phyloP scores from a whole-genome alignment of 1,284 basidiomycete genomes.

The Kwoniella shivajii region DNA sequence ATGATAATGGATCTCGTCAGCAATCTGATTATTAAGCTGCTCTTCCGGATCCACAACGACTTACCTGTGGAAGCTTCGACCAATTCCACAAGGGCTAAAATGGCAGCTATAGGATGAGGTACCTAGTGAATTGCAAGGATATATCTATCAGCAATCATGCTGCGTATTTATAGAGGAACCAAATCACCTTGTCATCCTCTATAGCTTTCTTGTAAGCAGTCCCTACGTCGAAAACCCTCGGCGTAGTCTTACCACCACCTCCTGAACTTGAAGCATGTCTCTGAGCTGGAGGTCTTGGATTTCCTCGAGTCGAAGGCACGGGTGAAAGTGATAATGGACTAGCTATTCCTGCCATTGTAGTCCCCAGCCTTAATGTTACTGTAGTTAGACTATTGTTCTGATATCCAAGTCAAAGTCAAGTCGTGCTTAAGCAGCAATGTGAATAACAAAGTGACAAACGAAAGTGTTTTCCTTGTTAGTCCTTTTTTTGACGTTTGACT shows the following conservation, averaged over 20 bases:
- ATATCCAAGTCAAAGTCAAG: too few species aligned
- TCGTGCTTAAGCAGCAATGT: too few species aligned
- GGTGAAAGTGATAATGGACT: conserved; percentile 21
- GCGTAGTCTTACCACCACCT: neutral
- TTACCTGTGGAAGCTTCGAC: conserved; percentile 53
- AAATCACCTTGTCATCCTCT: conserved; percentile 47
- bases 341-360: conserved; percentile 16
- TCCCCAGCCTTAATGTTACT: too few species aligned
- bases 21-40: neutral
- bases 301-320: conserved; percentile 9
- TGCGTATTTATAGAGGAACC: too few species aligned
- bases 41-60: conserved; percentile 1
- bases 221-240: conserved; percentile 47
- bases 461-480: too few species aligned
- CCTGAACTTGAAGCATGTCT: neutral
- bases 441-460: too few species aligned
- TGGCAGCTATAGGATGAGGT: conserved; percentile 55
- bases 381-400: too few species aligned
- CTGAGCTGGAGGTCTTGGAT: neutral
- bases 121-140: conserved; percentile 22
- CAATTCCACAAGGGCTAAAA: conserved; percentile 52
- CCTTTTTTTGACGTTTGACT: too few species aligned
- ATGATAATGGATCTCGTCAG: neutral
- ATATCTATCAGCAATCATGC: neutral
- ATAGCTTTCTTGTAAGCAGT: conserved; percentile 47